phyloP scores from a whole-genome alignment of 2,329 filamentous ascomycete genomes.

The Microdochium trichocladiopsis region DNA sequence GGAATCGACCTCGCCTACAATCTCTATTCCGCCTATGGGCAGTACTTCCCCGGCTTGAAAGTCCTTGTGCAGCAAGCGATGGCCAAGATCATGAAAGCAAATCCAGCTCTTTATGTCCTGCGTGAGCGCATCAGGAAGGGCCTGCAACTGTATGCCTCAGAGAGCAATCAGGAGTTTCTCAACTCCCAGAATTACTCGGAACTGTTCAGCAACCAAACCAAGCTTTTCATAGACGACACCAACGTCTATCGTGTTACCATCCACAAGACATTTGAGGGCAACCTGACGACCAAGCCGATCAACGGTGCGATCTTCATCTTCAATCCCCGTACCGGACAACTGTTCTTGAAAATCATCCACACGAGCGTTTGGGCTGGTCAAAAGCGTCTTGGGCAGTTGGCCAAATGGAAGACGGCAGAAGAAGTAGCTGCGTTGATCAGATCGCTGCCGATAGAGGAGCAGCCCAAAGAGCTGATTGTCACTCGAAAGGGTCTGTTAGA shows the following conservation, averaged over 20 bases:
- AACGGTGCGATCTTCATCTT: slow-evolving; percentile 99
- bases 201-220: slow-evolving; percentile 97
- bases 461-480: slow-evolving; percentile 97
- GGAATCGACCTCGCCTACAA: slow-evolving; percentile 98
- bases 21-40: slow-evolving; percentile 93
- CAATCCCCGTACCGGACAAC: slow-evolving; percentile 94
- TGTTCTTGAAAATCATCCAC: slow-evolving; percentile 99
- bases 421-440: slow-evolving; percentile 97
- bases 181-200: slow-evolving; percentile 99
- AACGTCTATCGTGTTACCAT: slow-evolving; percentile 99
- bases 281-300: slow-evolving; percentile 98
- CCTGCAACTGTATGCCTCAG: slow-evolving; percentile 93
- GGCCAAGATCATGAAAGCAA: slow-evolving; percentile 99
- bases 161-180: slow-evolving; percentile 98
- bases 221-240: slow-evolving; percentile 97
- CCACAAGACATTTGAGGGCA: slow-evolving; percentile 98
- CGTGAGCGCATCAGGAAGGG: slow-evolving; percentile 98
- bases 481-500: slow-evolving; percentile 95
- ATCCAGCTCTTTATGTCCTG: slow-evolving; percentile 90
- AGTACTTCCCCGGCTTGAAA: slow-evolving; percentile 98
- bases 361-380: slow-evolving; percentile 99
- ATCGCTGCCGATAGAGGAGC: slow-evolving; percentile 92
- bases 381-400: slow-evolving; percentile 95
- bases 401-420: slow-evolving; percentile 99
- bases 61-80: slow-evolving; percentile 94